Percentiles rank a stretch among this genome's conserved stretches.
These are phyloP conservation scores for Lichtheimia ornata DNA, from an alignment of 371 early-diverging fungal genomes.

Conservation along the genomic window DNA sequence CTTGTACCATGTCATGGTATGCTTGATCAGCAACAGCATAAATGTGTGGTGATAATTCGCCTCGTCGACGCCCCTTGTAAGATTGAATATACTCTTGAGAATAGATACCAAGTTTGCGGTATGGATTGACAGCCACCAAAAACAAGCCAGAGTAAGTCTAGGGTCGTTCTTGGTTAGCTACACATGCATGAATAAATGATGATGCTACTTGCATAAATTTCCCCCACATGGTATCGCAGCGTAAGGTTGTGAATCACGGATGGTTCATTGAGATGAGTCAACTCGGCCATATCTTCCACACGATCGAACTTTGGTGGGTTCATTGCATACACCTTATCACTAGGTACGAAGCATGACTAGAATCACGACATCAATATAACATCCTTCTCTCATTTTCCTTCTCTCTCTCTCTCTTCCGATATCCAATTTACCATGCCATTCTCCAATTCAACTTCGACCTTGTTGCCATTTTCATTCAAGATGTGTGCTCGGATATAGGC, in stretches of 20 bases:
- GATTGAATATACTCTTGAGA: slow-evolving; percentile 76
- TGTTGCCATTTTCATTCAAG: slow-evolving; percentile 40
- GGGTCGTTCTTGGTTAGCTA: neutral
- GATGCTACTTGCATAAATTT: slow-evolving; percentile 84
- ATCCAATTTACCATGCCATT: slow-evolving; percentile 65
- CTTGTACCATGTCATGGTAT: slow-evolving; percentile 93
- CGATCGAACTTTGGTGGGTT: slow-evolving; percentile 99
- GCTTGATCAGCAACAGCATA: slow-evolving; percentile 96
- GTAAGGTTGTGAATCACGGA: slow-evolving; percentile 97
- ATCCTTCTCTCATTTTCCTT: neutral
- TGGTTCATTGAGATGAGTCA: slow-evolving; percentile 98
- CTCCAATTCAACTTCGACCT: slow-evolving; percentile 68
- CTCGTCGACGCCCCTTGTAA: slow-evolving; percentile 87
- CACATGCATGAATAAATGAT: neutral
- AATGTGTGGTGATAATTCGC: slow-evolving; percentile 95
- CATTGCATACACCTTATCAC: slow-evolving; percentile 91
- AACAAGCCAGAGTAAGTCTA: slow-evolving; percentile 99
- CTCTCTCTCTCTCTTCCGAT: slow-evolving; percentile 1
- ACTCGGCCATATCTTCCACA: slow-evolving; percentile 98
- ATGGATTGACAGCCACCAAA: slow-evolving; percentile 99
- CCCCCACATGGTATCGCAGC: slow-evolving; percentile 85
- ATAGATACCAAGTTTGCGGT: slow-evolving; percentile 93
- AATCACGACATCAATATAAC: neutral
- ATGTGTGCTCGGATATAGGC: slow-evolving; percentile 90
- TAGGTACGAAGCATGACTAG: slow-evolving; percentile 65